Conservation (phyloP, 1,284 basidiomycete genomes). For the Malassezia pachydermatis region DNA sequence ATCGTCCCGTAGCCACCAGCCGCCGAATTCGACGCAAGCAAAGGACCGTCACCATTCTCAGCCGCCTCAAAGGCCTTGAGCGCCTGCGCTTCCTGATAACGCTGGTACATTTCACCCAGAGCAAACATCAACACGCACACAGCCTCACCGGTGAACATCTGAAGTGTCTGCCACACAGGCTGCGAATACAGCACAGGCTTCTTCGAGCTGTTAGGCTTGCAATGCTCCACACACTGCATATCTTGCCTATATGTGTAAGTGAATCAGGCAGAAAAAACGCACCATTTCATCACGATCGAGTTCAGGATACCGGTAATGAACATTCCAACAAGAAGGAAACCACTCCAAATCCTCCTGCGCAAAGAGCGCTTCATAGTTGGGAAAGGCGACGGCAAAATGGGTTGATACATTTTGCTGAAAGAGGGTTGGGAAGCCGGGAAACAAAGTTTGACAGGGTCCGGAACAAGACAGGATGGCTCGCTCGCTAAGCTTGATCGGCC, state of each 20-base stretch:
- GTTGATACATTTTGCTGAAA: too few relatives aligned
- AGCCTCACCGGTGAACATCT: constrained; percentile 50
- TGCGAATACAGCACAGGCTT: constrained; percentile 33
- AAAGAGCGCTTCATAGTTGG: too few relatives aligned
- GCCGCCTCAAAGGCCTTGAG: too few relatives aligned
- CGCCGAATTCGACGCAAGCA: not conserved
- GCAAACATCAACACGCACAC: constrained; percentile 37
- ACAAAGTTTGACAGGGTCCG: too few relatives aligned
- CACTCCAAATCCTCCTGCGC: too few relatives aligned
- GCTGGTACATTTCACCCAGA: constrained; percentile 3
- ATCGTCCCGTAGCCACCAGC: not conserved
- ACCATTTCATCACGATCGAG: constrained; percentile 44
- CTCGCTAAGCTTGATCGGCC: too few relatives aligned
- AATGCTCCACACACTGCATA: constrained; percentile 49
- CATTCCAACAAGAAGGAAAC: constrained; percentile 52
- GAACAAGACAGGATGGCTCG: too few relatives aligned
- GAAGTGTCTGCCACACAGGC: constrained; percentile 47
- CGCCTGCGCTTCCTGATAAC: not conserved
- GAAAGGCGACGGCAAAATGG: too few relatives aligned
- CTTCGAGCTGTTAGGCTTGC: constrained; percentile 28
- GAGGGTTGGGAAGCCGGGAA: too few relatives aligned
- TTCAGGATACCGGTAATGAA: constrained; percentile 51
- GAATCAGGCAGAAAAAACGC: constrained; percentile 1
- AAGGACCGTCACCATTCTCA: not conserved
- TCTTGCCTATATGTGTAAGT: constrained; percentile 31